These are phyloP conservation scores for Saccharomycopsis sp. DNA, from an alignment of 805 yeast species.

Conservation along the genomic window DNA sequence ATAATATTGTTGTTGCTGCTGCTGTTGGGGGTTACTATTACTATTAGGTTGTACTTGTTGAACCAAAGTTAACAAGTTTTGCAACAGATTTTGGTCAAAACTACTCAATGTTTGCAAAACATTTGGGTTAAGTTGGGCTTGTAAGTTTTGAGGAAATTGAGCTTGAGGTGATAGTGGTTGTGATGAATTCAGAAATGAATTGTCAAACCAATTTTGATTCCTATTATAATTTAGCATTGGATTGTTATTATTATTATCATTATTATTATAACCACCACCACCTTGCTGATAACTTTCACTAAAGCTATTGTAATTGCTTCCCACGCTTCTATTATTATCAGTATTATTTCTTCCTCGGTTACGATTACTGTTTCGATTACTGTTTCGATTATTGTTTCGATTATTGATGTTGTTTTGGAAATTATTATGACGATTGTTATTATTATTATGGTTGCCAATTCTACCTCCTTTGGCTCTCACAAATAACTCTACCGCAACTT, in stretches of 20 bases:
- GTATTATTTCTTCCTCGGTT: constrained; percentile 23
- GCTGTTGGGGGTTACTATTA: constrained; percentile 26
- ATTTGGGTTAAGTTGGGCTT: constrained; percentile 25
- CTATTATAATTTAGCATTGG: constrained; percentile 12
- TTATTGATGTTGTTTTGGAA: constrained; percentile 21
- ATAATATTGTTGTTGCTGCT: constrained; percentile 7
- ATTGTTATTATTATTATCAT: constrained; percentile 18
- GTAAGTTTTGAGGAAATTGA: constrained; percentile 24
- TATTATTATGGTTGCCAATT: constrained; percentile 3
- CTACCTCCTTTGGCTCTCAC: constrained; percentile 31
- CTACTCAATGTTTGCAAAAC: constrained; percentile 16
- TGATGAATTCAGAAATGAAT: constrained; percentile 14
- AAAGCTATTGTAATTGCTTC: constrained; percentile 13
- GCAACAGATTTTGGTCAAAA: constrained; percentile 30
- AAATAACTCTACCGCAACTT: constrained; percentile 59
- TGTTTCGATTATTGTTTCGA: constrained; percentile 27
- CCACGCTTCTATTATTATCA: constrained; percentile 19
- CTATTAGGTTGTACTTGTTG: constrained; percentile 24
- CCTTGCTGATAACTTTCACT: constrained; percentile 7
- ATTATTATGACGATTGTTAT: constrained; percentile 26
- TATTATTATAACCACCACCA: constrained; percentile 8
- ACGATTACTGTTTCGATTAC: constrained; percentile 21
- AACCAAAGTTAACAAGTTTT: constrained; percentile 28
- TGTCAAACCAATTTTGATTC: constrained; percentile 14
- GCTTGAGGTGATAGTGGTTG: constrained; percentile 24